Percentiles rank a stretch among this genome's conserved stretches.
Evolutionary conservation across 495 filamentous ascomycete genomes (phyloP).

Genomic region (Hyaloscypha variabilis): DNA sequence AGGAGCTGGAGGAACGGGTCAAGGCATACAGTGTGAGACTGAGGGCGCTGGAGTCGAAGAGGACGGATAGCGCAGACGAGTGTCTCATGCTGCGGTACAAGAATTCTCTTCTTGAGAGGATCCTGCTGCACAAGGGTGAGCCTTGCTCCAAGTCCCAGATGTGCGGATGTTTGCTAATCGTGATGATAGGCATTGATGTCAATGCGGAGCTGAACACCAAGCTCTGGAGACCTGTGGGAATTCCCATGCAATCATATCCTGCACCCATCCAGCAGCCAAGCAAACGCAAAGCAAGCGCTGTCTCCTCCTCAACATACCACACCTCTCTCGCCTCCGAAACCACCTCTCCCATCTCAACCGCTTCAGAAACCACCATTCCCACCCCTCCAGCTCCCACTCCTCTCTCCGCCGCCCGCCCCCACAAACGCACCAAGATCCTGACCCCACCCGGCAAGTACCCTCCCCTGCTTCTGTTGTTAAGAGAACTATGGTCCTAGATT

Average conservation of each 20-base stretch:
- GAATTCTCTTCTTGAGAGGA: slow-evolving; percentile 27
- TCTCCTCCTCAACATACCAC: not conserved
- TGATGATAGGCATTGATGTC: slow-evolving; percentile 20
- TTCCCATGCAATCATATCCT: not conserved
- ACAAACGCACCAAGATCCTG: not conserved
- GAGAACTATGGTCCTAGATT: slow-evolving; percentile 30
- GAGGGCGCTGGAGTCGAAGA: not conserved
- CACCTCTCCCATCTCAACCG: not conserved
- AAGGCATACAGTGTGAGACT: slow-evolving; percentile 7
- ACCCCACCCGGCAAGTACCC: slow-evolving; percentile 26
- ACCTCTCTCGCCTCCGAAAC: not conserved
- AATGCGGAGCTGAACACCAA: slow-evolving; percentile 15
- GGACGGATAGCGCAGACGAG: slow-evolving; percentile 9
- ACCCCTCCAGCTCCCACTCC: slow-evolving; percentile 1
- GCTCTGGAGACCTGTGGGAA: not conserved
- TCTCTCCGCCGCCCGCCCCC: not conserved
- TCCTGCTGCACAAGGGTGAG: slow-evolving; percentile 24
- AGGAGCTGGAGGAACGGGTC: slow-evolving; percentile 21
- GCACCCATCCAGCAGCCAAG: not conserved
- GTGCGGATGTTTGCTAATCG: not conserved
- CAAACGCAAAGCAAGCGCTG: not conserved
- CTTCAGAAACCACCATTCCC: not conserved
- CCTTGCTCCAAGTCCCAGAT: not conserved
- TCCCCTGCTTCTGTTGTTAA: slow-evolving; percentile 4
- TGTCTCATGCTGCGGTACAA: slow-evolving; percentile 27